Evolutionary conservation across 2,329 filamentous ascomycete genomes (phyloP).

Genomic region (Thielaviopsis euricoi): DNA sequence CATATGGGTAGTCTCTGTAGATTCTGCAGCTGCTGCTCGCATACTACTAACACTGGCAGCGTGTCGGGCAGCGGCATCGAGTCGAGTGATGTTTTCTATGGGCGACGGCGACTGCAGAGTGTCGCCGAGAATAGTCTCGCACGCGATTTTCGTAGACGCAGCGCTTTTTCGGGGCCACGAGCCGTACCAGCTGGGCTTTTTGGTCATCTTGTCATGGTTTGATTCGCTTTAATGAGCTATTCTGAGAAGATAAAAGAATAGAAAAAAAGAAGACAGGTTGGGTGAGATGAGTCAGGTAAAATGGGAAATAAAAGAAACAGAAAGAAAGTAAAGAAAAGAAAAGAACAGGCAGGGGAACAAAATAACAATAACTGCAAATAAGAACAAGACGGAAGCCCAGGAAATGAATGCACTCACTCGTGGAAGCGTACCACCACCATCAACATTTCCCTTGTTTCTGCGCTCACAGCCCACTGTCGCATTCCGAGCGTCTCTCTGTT

Average conservation of each 20-base stretch:
- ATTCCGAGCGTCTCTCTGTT: not conserved
- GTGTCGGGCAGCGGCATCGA: constrained; percentile 21
- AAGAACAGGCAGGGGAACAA: too few species aligned
- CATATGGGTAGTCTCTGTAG: not conserved
- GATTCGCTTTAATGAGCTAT: not conserved
- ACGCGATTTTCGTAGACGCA: constrained; percentile 42
- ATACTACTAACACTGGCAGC: constrained; percentile 18
- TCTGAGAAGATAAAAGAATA: not conserved
- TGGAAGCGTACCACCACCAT: not conserved
- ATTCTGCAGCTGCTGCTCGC: constrained; percentile 3
- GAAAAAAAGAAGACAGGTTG: not conserved
- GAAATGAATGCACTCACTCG: not conserved
- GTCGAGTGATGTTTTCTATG: constrained; percentile 33
- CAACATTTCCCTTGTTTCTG: not conserved
- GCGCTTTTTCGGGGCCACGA: constrained; percentile 44
- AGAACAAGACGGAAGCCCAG: not conserved
- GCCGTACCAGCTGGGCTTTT: constrained; percentile 45
- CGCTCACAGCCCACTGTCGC: not conserved
- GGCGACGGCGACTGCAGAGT: constrained; percentile 30
- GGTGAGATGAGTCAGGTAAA: not conserved
- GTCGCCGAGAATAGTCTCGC: constrained; percentile 43
- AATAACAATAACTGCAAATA: too few species aligned
- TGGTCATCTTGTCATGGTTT: constrained; percentile 27
- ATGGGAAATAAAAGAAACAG: too few species aligned
- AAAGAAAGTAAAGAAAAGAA: too few species aligned